Percentiles rank a stretch among this genome's conserved stretches.
Evolutionary conservation across 805 yeast species (phyloP).

Genomic region (Yarrowia alimentaria): DNA sequence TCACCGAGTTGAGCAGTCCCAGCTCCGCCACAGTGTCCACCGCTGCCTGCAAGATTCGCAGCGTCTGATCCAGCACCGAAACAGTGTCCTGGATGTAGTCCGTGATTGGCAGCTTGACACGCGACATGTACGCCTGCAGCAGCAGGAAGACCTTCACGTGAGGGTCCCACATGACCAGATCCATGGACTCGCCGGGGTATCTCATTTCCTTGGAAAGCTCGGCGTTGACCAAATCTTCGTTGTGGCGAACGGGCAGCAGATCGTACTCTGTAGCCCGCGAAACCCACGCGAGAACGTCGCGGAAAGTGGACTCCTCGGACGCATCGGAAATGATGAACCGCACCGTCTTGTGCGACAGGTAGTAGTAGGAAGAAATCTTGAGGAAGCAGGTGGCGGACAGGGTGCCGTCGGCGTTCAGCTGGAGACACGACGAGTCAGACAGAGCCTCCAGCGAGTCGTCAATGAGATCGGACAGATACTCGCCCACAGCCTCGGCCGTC

Average conservation of each 20-base stretch:
- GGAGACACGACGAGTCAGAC: slow-evolving; percentile 69
- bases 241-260: slow-evolving; percentile 86
- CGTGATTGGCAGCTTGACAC: slow-evolving; percentile 83
- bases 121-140: slow-evolving; percentile 67
- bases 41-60: slow-evolving; percentile 90
- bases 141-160: slow-evolving; percentile 75
- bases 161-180: slow-evolving; percentile 69
- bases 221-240: slow-evolving; percentile 81
- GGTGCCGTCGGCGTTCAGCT: slow-evolving; percentile 39
- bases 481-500: slow-evolving; percentile 43
- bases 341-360: slow-evolving; percentile 86
- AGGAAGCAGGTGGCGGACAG: slow-evolving; percentile 70
- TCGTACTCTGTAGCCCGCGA: slow-evolving; percentile 77
- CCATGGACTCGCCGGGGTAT: slow-evolving; percentile 46
- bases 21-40: slow-evolving; percentile 86
- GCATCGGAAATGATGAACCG: slow-evolving; percentile 62
- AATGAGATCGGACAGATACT: slow-evolving; percentile 50
- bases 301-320: slow-evolving; percentile 46
- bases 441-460: slow-evolving; percentile 67
- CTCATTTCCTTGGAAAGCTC: slow-evolving; percentile 72
- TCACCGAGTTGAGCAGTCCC: slow-evolving; percentile 64
- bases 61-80: slow-evolving; percentile 87
- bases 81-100: slow-evolving; percentile 94
- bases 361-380: slow-evolving; percentile 85
- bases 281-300: slow-evolving; percentile 61